Evolutionary conservation across 768 basidiomycete genomes (phyloP), one percentile per base, ranked within the genome.

Genomic region (Leccinum variicolor): DNA sequence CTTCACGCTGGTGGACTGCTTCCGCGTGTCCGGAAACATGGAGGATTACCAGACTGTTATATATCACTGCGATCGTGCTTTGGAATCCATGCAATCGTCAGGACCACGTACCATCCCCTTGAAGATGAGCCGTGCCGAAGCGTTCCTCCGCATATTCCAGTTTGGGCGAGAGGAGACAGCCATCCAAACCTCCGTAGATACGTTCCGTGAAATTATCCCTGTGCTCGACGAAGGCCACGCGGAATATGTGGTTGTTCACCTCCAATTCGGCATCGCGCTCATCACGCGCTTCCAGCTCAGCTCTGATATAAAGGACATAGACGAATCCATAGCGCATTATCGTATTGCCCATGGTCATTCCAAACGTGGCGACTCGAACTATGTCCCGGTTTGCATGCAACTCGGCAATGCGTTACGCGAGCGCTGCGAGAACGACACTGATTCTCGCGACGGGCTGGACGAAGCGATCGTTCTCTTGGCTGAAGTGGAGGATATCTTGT

Each of bases 301-400:
- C 7, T 10, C 45, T 1, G 54, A 56, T 28, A 17, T 1, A 3
- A 46, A 59, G 7, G 71, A 72, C 47, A 25, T 72, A 10, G 56
- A 73, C 1, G 71, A 64, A 23, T 63, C 70, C 21, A 64, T 72
- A n/a, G 41, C 25, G 4, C 10, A 50, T 15, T 59, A 43, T 59
- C 62, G 60, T 13, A 25, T 57, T 17, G 61, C 71, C 14, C 55
- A 48, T 21, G 33, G 54, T 3, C 23, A 7, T 28, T 64, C 59
- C 53, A 58, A 41, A 29, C 55, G 43, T 14, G 64, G 58, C 10
- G n/a, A 56, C 17, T 21, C 21, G 8, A 46, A 55, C n/a, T 61
- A 64, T 23, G 55, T 43, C 47, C 15, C 43, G 10, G 33, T 60
- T 33, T 53, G 62, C 52, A 62, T 56, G 57, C 41, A 59, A 34